Base-by-base conservation (phyloP, 768 basidiomycete genomes). In the Tremella mesenterica region DNA sequence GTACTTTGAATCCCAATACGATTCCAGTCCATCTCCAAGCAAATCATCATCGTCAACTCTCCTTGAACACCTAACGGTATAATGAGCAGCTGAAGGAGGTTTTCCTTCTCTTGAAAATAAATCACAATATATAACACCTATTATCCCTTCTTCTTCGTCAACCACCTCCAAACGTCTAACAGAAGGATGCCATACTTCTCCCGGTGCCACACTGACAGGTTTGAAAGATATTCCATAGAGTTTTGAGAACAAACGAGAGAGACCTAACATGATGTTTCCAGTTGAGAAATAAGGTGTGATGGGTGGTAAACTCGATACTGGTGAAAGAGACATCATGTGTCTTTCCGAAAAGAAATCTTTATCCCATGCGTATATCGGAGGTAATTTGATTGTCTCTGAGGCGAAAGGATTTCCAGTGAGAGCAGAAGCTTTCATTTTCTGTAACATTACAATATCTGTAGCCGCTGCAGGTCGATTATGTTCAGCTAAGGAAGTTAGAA, bases 91-190 rank as follows among this genome's bases (percentile, higher is more conserved):
- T 3, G 91, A 89, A 44, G 82, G 81, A 4, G 86, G 81, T 74
- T 99, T 99, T 10, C 88, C 88, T 27, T 78, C 76, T 38, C 95
- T 77, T 1, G 83, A 79, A 71, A 91, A 95, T 18, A 97, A 77
- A 73, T 99, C 95, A 9, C 88, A 85, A 68, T 92, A 99, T 70
- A 99, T 86, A 81, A 88, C 88, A 1, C 95, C 95, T 48, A 99
- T 82, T 23, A 87, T 72, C 0, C 91, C 92, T 58, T 80, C 81
- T 13, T 83, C 78, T 64, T 96, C 88, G 69, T 96, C 91, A 16
- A 96, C 79, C 2, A 99, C 93, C 67, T 92, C 86, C 25, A 99
- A 76, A 73, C 96, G 93, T 56, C 85, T 83, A 2, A 97, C 88
- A 53, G 88, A 84, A 0, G 78, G 52, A 67, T 91, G 84, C 92